Percentiles rank a stretch among this genome's conserved stretches.
phyloP scores from a whole-genome alignment of 495 filamentous ascomycete species.

The Tuber brumale region DNA sequence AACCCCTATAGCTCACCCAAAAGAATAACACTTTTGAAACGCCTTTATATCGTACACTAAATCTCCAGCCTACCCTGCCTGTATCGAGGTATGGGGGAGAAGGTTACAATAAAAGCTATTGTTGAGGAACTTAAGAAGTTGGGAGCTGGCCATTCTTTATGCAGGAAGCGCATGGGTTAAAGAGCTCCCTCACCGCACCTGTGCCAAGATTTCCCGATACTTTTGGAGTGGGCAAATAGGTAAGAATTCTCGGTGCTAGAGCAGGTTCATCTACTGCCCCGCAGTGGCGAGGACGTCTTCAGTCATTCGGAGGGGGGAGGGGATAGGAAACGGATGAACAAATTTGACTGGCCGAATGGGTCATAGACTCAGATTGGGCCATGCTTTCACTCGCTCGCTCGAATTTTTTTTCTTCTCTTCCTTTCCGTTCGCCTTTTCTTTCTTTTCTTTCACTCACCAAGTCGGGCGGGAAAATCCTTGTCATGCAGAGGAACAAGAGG shows the following conservation, averaged over 20 bases:
- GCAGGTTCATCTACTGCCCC: not conserved
- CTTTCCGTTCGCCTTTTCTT: not conserved
- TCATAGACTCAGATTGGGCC: not conserved
- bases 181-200: too few relatives aligned
- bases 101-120: too few relatives aligned
- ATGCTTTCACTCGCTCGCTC: not conserved
- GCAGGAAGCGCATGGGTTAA: too few relatives aligned
- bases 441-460: not conserved
- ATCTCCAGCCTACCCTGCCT: too few relatives aligned
- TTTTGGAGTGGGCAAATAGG: not conserved
- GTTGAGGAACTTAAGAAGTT: too few relatives aligned
- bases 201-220: too few relatives aligned
- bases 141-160: too few relatives aligned
- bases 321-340: not conserved
- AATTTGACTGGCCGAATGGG: not conserved
- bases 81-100: too few relatives aligned
- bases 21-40: too few relatives aligned
- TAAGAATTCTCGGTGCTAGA: not conserved
- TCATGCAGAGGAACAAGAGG: not conserved
- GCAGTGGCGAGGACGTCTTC: not conserved
- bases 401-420: not conserved
- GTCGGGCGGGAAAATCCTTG: constrained; percentile 6
- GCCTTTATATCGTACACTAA: too few relatives aligned
- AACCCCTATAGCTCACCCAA: too few relatives aligned
- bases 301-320: not conserved